Evolutionary conservation across 805 yeast species (phyloP).

Genomic region (Yarrowia sp.): DNA sequence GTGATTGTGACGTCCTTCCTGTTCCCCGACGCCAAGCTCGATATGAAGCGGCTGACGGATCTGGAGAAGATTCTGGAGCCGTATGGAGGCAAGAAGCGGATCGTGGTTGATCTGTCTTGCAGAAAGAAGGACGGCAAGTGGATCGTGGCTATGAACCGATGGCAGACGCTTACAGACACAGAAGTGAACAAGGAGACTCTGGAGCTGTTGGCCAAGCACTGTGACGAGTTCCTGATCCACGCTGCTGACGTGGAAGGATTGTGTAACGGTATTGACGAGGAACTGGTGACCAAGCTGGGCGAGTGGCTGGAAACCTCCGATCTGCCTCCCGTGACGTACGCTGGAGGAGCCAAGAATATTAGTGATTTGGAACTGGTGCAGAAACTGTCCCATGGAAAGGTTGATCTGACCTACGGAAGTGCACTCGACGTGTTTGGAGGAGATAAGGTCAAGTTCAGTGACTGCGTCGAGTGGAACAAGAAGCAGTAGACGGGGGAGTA

Average conservation of each 20-base stretch:
- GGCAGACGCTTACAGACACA: conserved; percentile 88
- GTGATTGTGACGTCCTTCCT: conserved; percentile 93
- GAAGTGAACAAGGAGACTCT: conserved; percentile 64
- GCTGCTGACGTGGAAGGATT: conserved; percentile 99
- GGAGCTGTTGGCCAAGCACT: conserved; percentile 61
- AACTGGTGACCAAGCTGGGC: conserved; percentile 71
- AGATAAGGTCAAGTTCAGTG: conserved; percentile 71
- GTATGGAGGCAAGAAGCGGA: conserved; percentile 58
- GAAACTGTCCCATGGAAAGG: conserved; percentile 74
- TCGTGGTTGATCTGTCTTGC: conserved; percentile 93
- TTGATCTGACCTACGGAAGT: conserved; percentile 92
- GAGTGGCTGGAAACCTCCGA: conserved; percentile 69
- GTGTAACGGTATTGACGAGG: conserved; percentile 89
- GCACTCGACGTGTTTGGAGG: conserved; percentile 97
- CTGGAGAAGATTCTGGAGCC: conserved; percentile 57
- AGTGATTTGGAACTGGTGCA: conserved; percentile 73
- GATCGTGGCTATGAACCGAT: conserved; percentile 97
- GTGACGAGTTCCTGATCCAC: conserved; percentile 89
- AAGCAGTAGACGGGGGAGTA: background rate
- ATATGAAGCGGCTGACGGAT: conserved; percentile 58
- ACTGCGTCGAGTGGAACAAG: conserved; percentile 76
- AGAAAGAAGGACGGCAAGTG: conserved; percentile 64
- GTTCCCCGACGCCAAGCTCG: conserved; percentile 69
- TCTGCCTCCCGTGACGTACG: conserved; percentile 75
- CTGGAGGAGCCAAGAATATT: conserved; percentile 90